Conservation (phyloP, 2,329 filamentous ascomycete genomes). For the Raffaelea albimanens region DNA sequence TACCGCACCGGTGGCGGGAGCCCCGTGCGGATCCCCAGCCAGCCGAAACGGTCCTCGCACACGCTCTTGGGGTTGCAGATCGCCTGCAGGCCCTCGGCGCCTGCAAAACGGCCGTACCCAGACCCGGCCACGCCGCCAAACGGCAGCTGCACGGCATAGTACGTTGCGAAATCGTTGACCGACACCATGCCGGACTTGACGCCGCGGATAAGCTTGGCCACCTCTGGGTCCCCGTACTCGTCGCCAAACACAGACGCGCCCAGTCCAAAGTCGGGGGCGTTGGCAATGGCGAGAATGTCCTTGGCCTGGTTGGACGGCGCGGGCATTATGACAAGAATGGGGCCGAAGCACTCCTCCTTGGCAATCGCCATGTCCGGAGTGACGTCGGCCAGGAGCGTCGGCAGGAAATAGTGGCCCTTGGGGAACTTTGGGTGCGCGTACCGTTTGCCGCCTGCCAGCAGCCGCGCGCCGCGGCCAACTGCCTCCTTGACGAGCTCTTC, state of each 20-base stretch:
- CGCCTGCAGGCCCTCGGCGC: slow-evolving; percentile 74
- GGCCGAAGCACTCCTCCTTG: slow-evolving; percentile 85
- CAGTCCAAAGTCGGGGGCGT: slow-evolving; percentile 75
- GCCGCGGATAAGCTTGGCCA: slow-evolving; percentile 55
- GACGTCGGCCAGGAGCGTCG: slow-evolving; percentile 86
- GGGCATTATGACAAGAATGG: slow-evolving; percentile 78
- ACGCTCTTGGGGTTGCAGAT: slow-evolving; percentile 84
- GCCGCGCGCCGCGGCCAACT: slow-evolving; percentile 65
- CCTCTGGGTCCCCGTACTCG: slow-evolving; percentile 41
- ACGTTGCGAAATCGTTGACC: slow-evolving; percentile 90
- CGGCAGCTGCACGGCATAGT: slow-evolving; percentile 87
- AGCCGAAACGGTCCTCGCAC: slow-evolving; percentile 61
- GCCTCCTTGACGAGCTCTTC: slow-evolving; percentile 71
- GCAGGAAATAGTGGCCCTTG: slow-evolving; percentile 81
- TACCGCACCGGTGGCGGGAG: slow-evolving; percentile 79
- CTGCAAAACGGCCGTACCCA: slow-evolving; percentile 88
- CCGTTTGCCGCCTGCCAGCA: slow-evolving; percentile 71
- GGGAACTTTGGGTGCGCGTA: slow-evolving; percentile 64
- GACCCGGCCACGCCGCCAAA: slow-evolving; percentile 88
- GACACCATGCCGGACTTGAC: slow-evolving; percentile 84
- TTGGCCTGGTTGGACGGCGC: slow-evolving; percentile 48
- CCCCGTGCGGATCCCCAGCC: slow-evolving; percentile 56
- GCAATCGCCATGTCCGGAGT: slow-evolving; percentile 79
- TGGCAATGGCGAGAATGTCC: slow-evolving; percentile 68
- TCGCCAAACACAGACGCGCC: slow-evolving; percentile 82